These are phyloP conservation scores for Paramecium pentaurelia DNA, from an alignment of 73 alveolate genomes.

Conservation along the genomic window DNA sequence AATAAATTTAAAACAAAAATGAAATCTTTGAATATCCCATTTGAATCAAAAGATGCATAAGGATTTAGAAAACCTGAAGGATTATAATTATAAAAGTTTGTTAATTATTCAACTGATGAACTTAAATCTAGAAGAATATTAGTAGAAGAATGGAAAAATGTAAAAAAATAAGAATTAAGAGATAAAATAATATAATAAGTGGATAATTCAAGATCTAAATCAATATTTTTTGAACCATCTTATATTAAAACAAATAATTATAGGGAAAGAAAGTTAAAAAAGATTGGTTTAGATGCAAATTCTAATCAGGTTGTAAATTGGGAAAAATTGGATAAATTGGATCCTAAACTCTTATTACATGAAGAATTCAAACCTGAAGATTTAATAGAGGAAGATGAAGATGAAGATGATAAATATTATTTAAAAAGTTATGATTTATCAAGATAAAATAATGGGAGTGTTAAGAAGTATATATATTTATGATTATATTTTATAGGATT, in stretches of 20 bases:
- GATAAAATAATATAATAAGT: background rate
- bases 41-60: conserved; percentile 4
- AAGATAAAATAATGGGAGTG: background rate
- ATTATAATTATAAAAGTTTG: background rate
- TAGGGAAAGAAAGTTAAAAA: background rate
- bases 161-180: background rate
- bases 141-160: background rate
- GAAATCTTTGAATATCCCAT: conserved; percentile 19
- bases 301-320: background rate
- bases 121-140: background rate
- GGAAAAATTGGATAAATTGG: conserved; percentile 9
- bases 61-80: conserved; percentile 43
- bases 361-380: conserved; percentile 18
- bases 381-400: conserved; percentile 29
- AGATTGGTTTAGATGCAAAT: background rate
- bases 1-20: background rate
- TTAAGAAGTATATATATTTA: background rate
- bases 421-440: background rate
- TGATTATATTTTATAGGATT: background rate
- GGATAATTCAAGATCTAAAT: background rate
- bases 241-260: background rate
- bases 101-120: background rate
- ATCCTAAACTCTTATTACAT: background rate
- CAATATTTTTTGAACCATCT: background rate
- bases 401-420: conserved; percentile 30